Evolutionary conservation across 495 filamentous ascomycete genomes (phyloP), one percentile per base, ranked within the genome.

Genomic region (Xylaria castorea): DNA sequence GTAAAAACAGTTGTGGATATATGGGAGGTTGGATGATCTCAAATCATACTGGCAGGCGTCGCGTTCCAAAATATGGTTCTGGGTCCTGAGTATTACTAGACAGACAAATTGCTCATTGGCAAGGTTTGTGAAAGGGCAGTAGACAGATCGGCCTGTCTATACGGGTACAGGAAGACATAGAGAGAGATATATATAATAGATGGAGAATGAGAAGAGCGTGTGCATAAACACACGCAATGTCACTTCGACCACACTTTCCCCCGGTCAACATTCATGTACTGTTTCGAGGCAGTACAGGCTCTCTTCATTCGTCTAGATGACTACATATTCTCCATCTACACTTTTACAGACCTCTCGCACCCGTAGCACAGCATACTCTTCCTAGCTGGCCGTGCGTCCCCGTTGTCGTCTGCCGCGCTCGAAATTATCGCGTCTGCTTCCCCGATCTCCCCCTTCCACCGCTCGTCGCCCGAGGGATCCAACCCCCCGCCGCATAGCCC

Each of bases 401-500:
- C 65, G 6, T 69, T 73, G 12, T 74, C 79, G 12, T 48, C 70
- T 27, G 20, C 71, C 2, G 42, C 64, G 20, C 9, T 71, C 6
- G 42, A 53, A n/a, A 8, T 36, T 0, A 1, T 36, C 1, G 32
- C 73, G 20, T 38, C 75, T 1, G 62, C 67, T 4, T 75, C 73
- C 8, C 84, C 83, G 42, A 87, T 74, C 80, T 87, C 84, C 4
- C 86, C 87, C 63, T 82, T 81, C 83, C 87, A 85, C 66, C 85
- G 76, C 79, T 81, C 75, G 72, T 87, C 85, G 0, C 85, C 85
- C 27, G 73, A 66, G 71, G 80, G 80, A 60, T 87, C 88, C 27
- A 85, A 82, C 48, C 77, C 84, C 77, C 86, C 86, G 66, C 83
- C 81, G 77, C 85, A 89, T 70, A 89, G 71, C 32, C 86, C 85